phyloP scores from a whole-genome alignment of 306 rosid species.

The Citrullus mucosospermus region DNA sequence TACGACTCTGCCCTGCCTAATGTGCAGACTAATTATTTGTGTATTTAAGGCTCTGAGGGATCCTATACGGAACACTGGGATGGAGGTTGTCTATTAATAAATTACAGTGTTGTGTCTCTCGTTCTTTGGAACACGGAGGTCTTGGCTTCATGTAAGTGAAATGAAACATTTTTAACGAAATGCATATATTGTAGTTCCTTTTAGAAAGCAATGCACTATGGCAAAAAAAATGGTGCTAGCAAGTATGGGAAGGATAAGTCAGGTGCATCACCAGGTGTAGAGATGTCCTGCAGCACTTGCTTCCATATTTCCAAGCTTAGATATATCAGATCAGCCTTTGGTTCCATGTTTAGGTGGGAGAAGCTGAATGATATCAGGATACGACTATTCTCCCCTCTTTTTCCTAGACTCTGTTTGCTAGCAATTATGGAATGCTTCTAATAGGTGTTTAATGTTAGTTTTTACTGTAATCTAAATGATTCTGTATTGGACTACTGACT shows the following conservation, averaged over 20 bases:
- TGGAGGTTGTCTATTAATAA: neutral
- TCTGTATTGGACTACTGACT: neutral
- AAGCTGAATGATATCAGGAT: neutral
- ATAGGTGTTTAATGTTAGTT: neutral
- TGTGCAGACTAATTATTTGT: neutral
- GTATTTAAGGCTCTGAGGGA: neutral
- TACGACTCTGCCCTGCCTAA: neutral
- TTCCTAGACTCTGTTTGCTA: neutral
- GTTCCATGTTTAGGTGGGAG: neutral
- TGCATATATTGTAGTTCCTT: neutral
- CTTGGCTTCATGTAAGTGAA: neutral
- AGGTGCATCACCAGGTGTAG: neutral
- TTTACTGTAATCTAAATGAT: neutral
- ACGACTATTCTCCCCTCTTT: neutral
- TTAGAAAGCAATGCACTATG: neutral
- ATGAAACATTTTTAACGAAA: neutral
- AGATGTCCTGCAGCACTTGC: neutral
- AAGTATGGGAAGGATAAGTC: neutral
- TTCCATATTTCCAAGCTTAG: neutral
- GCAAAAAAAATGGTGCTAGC: neutral
- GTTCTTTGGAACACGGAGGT: neutral
- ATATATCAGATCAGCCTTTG: neutral
- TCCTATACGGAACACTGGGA: neutral
- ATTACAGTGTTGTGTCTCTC: neutral
- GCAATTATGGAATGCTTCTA: neutral